Evolutionary conservation across 805 yeast species (phyloP).

Genomic region (Ogataea thermomethanolica): DNA sequence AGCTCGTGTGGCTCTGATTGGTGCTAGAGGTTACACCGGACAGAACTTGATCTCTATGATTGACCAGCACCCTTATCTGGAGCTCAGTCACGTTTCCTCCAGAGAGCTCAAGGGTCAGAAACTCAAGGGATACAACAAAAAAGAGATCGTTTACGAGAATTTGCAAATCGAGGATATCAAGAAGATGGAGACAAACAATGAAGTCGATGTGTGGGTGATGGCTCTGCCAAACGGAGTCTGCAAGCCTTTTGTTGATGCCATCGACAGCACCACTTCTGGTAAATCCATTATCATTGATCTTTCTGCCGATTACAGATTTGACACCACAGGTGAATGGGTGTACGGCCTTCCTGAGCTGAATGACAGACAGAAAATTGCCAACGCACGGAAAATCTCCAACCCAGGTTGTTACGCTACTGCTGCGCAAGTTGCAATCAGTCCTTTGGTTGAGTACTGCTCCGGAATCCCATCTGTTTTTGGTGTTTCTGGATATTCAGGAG

Average conservation of each 20-base stretch:
- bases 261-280: conserved; percentile 58
- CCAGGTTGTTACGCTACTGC: conserved; percentile 99
- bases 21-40: conserved; percentile 98
- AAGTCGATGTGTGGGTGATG: conserved; percentile 97
- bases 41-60: conserved; percentile 86
- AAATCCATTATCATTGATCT: conserved; percentile 83
- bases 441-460: conserved; percentile 61
- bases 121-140: conserved; percentile 82
- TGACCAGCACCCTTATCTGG: conserved; percentile 83
- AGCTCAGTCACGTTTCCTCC: conserved; percentile 89
- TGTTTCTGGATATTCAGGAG: conserved; percentile 98
- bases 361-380: conserved; percentile 59
- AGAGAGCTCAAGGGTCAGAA: conserved; percentile 89
- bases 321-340: conserved; percentile 80
- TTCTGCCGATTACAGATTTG: conserved; percentile 96
- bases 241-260: conserved; percentile 79
- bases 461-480: conserved; percentile 89
- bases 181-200: conserved; percentile 67
- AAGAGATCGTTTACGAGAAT: conserved; percentile 76
- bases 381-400: conserved; percentile 81
- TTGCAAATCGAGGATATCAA: conserved; percentile 84
- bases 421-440: conserved; percentile 89
- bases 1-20: conserved; percentile 86
- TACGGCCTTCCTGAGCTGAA: conserved; percentile 95
- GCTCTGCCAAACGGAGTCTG: conserved; percentile 98